Conservation (phyloP, 2,329 filamentous ascomycete genomes). For the Leptodontidium sp. region DNA sequence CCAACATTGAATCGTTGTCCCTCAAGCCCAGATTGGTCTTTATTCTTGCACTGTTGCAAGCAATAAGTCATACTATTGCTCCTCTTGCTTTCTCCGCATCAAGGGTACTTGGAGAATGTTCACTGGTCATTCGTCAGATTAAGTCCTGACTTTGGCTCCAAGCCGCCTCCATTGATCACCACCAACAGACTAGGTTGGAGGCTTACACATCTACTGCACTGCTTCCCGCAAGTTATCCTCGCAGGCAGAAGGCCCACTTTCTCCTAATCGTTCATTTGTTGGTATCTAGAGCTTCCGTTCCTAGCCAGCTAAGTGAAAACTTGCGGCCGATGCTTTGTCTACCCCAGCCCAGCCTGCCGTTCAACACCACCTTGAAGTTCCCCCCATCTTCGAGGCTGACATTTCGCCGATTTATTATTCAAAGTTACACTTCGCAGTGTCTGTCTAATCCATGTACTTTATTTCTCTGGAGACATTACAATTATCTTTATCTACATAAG, state of each 20-base stretch:
- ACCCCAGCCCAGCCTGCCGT: not conserved
- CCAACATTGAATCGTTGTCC: not conserved
- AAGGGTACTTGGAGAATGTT: not conserved
- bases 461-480: not conserved
- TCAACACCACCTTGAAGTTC: not conserved
- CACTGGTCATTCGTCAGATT: not conserved
- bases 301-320: not conserved
- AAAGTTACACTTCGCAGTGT: not conserved
- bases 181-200: not conserved
- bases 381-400: conserved; percentile 19
- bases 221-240: not conserved
- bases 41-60: not conserved
- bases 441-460: not conserved
- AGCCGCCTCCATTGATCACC: not conserved
- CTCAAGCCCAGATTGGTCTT: not conserved
- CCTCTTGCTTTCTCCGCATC: not conserved
- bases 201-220: not conserved
- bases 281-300: not conserved
- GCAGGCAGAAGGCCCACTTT: conserved; percentile 13
- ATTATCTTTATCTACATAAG: not conserved
- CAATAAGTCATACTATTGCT: not conserved
- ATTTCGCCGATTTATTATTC: not conserved
- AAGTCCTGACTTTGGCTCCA: no score
- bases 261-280: conserved; percentile 5
- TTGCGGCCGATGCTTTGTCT: not conserved